A percentile compares a stretch with the other conserved stretches of the same genome.
These are phyloP conservation scores for Sporothrix schenckii DNA, from an alignment of 2,329 filamentous ascomycete species.

Conservation along the genomic window DNA sequence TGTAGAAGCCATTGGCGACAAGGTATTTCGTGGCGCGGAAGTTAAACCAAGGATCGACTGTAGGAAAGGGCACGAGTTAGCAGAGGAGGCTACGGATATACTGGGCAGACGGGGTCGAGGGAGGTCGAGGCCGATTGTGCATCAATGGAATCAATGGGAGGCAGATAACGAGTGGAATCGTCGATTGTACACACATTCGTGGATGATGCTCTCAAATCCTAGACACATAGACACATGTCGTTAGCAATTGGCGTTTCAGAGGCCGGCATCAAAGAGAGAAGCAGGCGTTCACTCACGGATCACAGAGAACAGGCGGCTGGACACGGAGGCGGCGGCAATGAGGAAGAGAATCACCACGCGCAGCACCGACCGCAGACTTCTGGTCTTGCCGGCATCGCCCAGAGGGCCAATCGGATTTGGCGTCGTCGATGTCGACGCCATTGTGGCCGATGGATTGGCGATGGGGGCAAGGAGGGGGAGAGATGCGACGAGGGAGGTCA, in stretches of 20 bases:
- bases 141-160: background rate
- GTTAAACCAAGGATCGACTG: conserved; percentile 99
- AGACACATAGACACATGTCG: conserved; percentile 22
- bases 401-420: conserved; percentile 56
- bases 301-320: conserved; percentile 95
- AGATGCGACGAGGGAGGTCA: conserved; percentile 19
- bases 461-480: background rate
- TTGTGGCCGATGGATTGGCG: conserved; percentile 43
- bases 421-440: conserved; percentile 45
- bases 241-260: conserved; percentile 18
- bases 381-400: conserved; percentile 75
- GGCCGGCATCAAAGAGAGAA: background rate
- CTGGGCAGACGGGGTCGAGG: background rate
- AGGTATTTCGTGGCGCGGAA: conserved; percentile 98
- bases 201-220: conserved; percentile 99
- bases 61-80: conserved; percentile 37
- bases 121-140: background rate
- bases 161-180: conserved; percentile 31
- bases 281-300: conserved; percentile 71
- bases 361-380: conserved; percentile 81
- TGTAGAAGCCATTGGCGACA: conserved; percentile 94
- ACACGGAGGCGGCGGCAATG: conserved; percentile 88
- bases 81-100: conserved; percentile 27
- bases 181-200: conserved; percentile 78
- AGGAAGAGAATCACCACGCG: conserved; percentile 86